These are phyloP conservation scores for Calycina herbarum DNA, from an alignment of 2,329 filamentous ascomycete genomes.

Conservation along the genomic window DNA sequence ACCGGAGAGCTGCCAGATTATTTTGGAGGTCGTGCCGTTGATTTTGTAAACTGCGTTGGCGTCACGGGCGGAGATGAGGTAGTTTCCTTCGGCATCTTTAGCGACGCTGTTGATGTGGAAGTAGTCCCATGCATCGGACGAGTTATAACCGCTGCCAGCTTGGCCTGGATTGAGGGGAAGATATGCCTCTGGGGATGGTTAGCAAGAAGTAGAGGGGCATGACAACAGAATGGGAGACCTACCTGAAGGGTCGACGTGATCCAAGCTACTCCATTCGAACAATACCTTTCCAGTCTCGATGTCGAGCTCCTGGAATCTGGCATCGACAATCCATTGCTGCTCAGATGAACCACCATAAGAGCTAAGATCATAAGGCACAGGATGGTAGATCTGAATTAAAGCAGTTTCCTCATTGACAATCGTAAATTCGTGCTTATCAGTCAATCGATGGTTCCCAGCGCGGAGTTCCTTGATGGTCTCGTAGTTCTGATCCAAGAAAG, in stretches of 20 bases:
- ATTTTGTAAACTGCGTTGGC: slow-evolving; percentile 42
- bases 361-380: slow-evolving; percentile 46
- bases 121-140: slow-evolving; percentile 43
- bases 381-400: slow-evolving; percentile 54
- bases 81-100: slow-evolving; percentile 44
- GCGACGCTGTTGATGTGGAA: slow-evolving; percentile 42
- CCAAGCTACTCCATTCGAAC: slow-evolving; percentile 60
- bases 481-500: slow-evolving; percentile 51
- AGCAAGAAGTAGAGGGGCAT: no score
- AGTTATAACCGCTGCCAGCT: slow-evolving; percentile 41
- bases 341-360: slow-evolving; percentile 47
- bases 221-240: no score
- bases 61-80: slow-evolving; percentile 49
- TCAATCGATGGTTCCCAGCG: slow-evolving; percentile 51
- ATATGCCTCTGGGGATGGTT: no score
- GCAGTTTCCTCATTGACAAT: slow-evolving; percentile 53
- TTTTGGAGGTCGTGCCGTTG: background rate
- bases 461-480: slow-evolving; percentile 54
- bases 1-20: slow-evolving; percentile 30
- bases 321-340: slow-evolving; percentile 46
- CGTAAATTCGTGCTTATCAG: slow-evolving; percentile 55
- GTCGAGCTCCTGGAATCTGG: slow-evolving; percentile 47
- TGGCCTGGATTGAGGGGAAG: slow-evolving; percentile 41
- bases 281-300: slow-evolving; percentile 51
- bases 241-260: slow-evolving; percentile 47